Conservation (phyloP, 495 filamentous ascomycete genomes). For the Penicillium robsamsonii region DNA sequence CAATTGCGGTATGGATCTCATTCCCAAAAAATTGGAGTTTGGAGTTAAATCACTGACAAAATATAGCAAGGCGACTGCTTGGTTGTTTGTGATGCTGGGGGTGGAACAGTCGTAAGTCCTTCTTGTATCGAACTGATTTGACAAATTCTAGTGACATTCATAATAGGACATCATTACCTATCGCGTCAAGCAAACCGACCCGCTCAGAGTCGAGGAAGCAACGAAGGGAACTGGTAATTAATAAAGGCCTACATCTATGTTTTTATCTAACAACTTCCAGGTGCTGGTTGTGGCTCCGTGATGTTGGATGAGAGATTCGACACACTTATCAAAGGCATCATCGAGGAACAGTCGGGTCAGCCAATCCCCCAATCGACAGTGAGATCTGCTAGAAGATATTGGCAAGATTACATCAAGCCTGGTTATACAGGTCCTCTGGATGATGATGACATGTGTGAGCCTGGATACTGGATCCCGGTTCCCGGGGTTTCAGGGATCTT, state of each 20-base stretch:
- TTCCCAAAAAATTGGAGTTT: not conserved
- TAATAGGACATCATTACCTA: constrained; percentile 50
- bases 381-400: constrained; percentile 12
- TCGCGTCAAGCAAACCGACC: constrained; percentile 11
- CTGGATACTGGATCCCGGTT: constrained; percentile 17
- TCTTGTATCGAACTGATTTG: too few species aligned
- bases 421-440: constrained; percentile 9
- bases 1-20: constrained; percentile 17
- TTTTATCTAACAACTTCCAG: constrained; percentile 19
- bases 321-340: constrained; percentile 36
- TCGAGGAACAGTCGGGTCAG: constrained; percentile 21
- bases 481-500: constrained; percentile 21
- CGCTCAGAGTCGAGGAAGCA: constrained; percentile 17
- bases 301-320: constrained; percentile 52
- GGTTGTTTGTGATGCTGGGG: constrained; percentile 57
- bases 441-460: constrained; percentile 7
- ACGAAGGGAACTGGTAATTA: constrained; percentile 28
- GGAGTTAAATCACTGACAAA: not conserved
- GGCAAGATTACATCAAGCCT: constrained; percentile 30
- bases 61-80: constrained; percentile 42
- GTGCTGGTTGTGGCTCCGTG: constrained; percentile 55
- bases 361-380: constrained; percentile 3
- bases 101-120: constrained; percentile 55
- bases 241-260: not conserved
- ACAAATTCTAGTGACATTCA: not conserved